phyloP scores from a whole-genome alignment of 768 basidiomycete genomes.

The Cystoderma amianthinum region DNA sequence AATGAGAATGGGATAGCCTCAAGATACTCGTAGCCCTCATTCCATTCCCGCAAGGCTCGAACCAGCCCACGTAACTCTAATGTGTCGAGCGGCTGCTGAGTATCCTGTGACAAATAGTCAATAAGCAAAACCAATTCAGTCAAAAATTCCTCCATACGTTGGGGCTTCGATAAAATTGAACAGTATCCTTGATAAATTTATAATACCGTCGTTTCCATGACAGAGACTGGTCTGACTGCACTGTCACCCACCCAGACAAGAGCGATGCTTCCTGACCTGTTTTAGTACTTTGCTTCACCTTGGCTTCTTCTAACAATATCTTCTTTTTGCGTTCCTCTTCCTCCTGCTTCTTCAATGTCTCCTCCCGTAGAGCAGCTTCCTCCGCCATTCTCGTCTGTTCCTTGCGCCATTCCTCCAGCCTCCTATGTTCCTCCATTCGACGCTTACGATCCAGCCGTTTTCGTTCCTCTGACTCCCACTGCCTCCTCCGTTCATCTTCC shows the following conservation, averaged over 20 bases:
- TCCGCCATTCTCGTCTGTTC: constrained; percentile 39
- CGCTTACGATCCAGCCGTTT: constrained; percentile 39
- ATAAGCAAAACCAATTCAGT: not conserved
- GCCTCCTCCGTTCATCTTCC: constrained; percentile 39
- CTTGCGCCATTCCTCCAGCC: constrained; percentile 44
- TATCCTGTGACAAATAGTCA: constrained; percentile 24
- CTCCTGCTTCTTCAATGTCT: constrained; percentile 31
- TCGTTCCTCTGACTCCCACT: constrained; percentile 37
- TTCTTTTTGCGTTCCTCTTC: constrained; percentile 37
- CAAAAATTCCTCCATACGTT: constrained; percentile 27
- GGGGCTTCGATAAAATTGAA: constrained; percentile 44
- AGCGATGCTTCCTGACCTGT: constrained; percentile 19
- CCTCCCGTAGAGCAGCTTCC: constrained; percentile 35
- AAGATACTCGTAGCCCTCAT: constrained; percentile 62
- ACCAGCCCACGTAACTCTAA: constrained; percentile 41
- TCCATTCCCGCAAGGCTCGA: constrained; percentile 48
- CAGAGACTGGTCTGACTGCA: constrained; percentile 46
- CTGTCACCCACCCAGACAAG: constrained; percentile 52
- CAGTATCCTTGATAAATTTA: constrained; percentile 38
- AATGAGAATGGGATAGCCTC: constrained; percentile 62
- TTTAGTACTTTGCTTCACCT: constrained; percentile 27
- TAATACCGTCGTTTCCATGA: constrained; percentile 64
- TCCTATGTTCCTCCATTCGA: constrained; percentile 41
- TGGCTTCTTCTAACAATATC: constrained; percentile 38
- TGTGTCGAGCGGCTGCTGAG: constrained; percentile 27